Percentiles rank a stretch among this genome's conserved stretches.
Conservation (phyloP, 2,329 filamentous ascomycete species). For the Trichoderma simmonsii region DNA sequence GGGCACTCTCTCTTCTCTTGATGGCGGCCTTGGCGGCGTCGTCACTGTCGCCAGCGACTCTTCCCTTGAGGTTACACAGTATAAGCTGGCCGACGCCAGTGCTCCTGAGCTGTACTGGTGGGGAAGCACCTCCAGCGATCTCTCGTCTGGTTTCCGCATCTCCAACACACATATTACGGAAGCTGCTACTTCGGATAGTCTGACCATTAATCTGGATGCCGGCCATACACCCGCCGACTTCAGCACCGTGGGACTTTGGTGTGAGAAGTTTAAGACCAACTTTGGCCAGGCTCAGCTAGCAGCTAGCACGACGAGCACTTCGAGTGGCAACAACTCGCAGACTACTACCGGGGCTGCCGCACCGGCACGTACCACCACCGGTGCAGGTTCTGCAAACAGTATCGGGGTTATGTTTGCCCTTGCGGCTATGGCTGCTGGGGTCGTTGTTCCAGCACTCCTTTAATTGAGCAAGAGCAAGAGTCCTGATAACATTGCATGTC, state of each 20-base stretch:
- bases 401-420: not conserved
- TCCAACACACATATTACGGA: slow-evolving; percentile 25
- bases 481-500: not conserved
- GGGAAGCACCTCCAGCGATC: slow-evolving; percentile 22
- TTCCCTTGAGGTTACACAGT: slow-evolving; percentile 23
- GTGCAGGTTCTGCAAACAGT: not conserved
- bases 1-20: slow-evolving; percentile 23
- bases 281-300: not conserved
- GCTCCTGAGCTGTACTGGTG: slow-evolving; percentile 31
- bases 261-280: not conserved
- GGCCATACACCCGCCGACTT: not conserved
- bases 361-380: not conserved
- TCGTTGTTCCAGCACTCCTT: not conserved
- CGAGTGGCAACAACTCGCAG: not conserved
- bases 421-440: not conserved
- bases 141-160: slow-evolving; percentile 28
- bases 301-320: not conserved
- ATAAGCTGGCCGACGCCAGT: slow-evolving; percentile 27
- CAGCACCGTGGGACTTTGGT: not conserved
- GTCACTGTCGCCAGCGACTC: slow-evolving; percentile 25
- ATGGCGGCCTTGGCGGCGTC: slow-evolving; percentile 27
- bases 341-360: not conserved
- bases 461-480: not conserved
- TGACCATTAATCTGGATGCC: not conserved
- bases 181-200: slow-evolving; percentile 9